These are phyloP conservation scores for Botryotinia calthae DNA, from an alignment of 2,329 filamentous ascomycete species.

Conservation along the genomic window DNA sequence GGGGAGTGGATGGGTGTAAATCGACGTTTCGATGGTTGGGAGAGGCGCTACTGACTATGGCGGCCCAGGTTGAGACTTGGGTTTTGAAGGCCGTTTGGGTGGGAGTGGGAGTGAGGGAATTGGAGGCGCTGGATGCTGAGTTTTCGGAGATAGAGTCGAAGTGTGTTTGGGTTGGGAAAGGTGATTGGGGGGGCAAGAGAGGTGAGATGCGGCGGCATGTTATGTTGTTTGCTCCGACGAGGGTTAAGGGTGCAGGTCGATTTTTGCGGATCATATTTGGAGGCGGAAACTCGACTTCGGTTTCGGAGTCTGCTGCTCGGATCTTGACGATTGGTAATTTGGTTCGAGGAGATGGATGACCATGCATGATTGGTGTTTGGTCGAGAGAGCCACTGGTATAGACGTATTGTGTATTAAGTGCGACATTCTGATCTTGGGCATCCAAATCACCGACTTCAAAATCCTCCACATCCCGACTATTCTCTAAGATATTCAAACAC, in stretches of 20 bases:
- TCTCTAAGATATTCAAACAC: background rate
- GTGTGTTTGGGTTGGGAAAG: conserved; percentile 2
- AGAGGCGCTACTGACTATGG: conserved; percentile 29
- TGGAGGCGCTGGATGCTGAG: background rate
- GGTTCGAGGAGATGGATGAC: conserved; percentile 15
- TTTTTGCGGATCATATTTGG: conserved; percentile 3
- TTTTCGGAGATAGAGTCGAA: background rate
- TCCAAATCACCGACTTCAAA: background rate
- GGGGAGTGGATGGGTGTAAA: conserved; percentile 22
- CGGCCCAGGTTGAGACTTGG: conserved; percentile 32
- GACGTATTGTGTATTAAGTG: background rate
- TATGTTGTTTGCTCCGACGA: background rate
- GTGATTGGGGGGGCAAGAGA: conserved; percentile 13
- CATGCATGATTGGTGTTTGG: background rate
- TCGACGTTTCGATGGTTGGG: conserved; percentile 27
- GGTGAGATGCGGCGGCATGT: background rate
- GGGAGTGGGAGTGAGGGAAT: background rate
- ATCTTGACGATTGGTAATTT: background rate
- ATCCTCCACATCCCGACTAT: background rate
- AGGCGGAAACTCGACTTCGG: background rate
- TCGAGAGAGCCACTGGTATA: background rate
- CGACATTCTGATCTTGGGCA: background rate
- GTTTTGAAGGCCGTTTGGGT: conserved; percentile 15
- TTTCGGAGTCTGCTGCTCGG: background rate
- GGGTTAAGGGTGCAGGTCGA: conserved; percentile 7